These are phyloP conservation scores for Penicillium griseofulvum DNA, from an alignment of 2,329 filamentous ascomycete genomes.

Conservation along the genomic window DNA sequence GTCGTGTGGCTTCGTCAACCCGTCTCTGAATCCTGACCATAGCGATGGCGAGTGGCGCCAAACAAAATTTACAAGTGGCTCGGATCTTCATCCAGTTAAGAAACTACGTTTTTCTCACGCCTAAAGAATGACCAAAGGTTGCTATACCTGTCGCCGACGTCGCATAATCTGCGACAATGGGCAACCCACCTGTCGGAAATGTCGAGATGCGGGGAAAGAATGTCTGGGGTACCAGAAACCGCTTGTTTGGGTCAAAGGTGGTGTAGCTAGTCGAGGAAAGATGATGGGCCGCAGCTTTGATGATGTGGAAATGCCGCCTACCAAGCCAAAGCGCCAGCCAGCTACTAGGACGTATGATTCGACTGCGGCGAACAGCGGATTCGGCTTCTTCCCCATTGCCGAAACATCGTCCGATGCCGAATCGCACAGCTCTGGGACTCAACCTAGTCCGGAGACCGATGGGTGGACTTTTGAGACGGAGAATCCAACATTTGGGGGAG, in stretches of 20 bases:
- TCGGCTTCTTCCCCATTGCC: slow-evolving; percentile 10
- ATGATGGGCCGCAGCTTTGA: slow-evolving; percentile 55
- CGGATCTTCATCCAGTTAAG: slow-evolving; percentile 12
- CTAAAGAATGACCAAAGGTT: slow-evolving; percentile 40
- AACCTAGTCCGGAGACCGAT: slow-evolving; percentile 19
- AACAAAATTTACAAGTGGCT: slow-evolving; percentile 12
- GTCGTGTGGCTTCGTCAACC: slow-evolving; percentile 6
- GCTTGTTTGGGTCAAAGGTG: slow-evolving; percentile 44
- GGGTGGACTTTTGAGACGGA: slow-evolving; percentile 13
- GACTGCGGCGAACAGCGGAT: not conserved
- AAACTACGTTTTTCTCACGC: not conserved
- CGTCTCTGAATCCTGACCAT: slow-evolving; percentile 12
- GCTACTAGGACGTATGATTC: not conserved
- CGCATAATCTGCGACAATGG: slow-evolving; percentile 46
- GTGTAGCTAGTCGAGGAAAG: slow-evolving; percentile 46
- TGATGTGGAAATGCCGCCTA: slow-evolving; percentile 29
- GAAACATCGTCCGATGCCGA: slow-evolving; percentile 16
- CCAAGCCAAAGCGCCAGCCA: slow-evolving; percentile 1
- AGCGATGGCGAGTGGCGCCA: slow-evolving; percentile 24
- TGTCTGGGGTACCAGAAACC: slow-evolving; percentile 46
- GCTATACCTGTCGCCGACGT: slow-evolving; percentile 46
- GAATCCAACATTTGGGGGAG: not conserved
- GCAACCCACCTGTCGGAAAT: slow-evolving; percentile 44
- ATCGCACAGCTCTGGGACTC: slow-evolving; percentile 16
- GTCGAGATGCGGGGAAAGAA: slow-evolving; percentile 43